Conservation (phyloP, 2,329 filamentous ascomycete species). For the Aspergillus alliaceus region DNA sequence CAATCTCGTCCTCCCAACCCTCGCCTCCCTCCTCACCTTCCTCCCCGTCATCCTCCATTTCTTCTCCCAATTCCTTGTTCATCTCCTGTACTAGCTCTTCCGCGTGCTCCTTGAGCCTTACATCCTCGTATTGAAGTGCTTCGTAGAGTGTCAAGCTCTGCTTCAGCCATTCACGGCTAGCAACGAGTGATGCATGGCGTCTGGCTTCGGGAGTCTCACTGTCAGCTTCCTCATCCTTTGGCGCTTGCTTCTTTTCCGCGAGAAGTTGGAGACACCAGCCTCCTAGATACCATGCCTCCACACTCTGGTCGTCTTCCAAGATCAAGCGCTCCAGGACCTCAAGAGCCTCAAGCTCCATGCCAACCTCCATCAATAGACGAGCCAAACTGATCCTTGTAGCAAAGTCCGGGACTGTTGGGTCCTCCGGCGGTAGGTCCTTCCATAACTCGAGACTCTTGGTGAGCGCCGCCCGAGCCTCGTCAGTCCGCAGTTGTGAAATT, state of each 20-base stretch:
- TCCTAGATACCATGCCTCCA: slow-evolving; percentile 95
- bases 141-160: slow-evolving; percentile 79
- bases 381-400: slow-evolving; percentile 80
- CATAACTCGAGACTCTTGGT: slow-evolving; percentile 78
- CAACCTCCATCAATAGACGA: slow-evolving; percentile 84
- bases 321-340: slow-evolving; percentile 81
- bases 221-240: slow-evolving; percentile 33
- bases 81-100: slow-evolving; percentile 52
- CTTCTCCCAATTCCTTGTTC: slow-evolving; percentile 64
- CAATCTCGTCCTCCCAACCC: slow-evolving; percentile 55
- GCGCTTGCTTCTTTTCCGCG: slow-evolving; percentile 44
- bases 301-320: slow-evolving; percentile 85
- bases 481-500: slow-evolving; percentile 78
- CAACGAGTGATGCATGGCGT: slow-evolving; percentile 65
- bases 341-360: slow-evolving; percentile 80
- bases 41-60: slow-evolving; percentile 55
- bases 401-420: slow-evolving; percentile 78
- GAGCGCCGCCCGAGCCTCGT: slow-evolving; percentile 79
- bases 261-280: slow-evolving; percentile 87
- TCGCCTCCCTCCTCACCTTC: slow-evolving; percentile 57
- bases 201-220: slow-evolving; percentile 47
- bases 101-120: slow-evolving; percentile 45
- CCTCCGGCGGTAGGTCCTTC: slow-evolving; percentile 72
- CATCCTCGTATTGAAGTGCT: slow-evolving; percentile 70
- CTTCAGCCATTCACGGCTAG: slow-evolving; percentile 78